Conservation (phyloP, 257 asterid species). For the Nicotiana benthamiana region DNA sequence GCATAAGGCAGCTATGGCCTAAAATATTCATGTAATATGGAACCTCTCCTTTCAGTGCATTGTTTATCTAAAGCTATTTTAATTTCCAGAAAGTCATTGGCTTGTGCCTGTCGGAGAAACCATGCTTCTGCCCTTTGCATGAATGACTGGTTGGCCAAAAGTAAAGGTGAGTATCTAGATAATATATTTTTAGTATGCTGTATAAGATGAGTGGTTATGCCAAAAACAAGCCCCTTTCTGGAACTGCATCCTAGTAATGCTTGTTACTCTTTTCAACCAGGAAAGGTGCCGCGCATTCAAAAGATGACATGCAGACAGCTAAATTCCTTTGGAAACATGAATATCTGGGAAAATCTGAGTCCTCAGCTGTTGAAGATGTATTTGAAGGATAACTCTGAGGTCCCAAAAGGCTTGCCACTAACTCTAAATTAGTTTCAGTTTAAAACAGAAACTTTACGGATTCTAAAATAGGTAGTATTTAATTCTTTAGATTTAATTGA, state of each 20-base stretch:
- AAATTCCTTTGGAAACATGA: constrained; percentile 19
- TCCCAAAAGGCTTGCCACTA: constrained; percentile 9
- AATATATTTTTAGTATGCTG: neutral
- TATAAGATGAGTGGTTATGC: neutral
- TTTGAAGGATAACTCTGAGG: constrained; percentile 37
- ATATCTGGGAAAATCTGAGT: constrained; percentile 21
- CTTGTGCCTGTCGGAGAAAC: constrained; percentile 27
- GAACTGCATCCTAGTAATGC: neutral
- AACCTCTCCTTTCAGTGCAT: neutral
- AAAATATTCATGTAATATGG: neutral
- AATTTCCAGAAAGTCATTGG: constrained; percentile 33
- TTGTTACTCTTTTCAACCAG: constrained; percentile 30
- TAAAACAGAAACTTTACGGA: neutral
- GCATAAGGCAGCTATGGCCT: neutral
- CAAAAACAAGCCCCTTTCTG: neutral
- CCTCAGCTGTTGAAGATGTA: constrained; percentile 23
- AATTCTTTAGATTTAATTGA: neutral
- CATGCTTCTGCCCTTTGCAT: constrained; percentile 27
- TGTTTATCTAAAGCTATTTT: neutral
- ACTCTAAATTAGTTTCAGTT: neutral
- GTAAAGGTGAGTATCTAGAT: constrained; percentile 40
- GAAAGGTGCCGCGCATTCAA: constrained; percentile 33
- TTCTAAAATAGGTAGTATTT: neutral
- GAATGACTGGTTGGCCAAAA: constrained; percentile 19
- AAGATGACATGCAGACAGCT: constrained; percentile 27